These are phyloP conservation scores for Tricholoma sp. DNA, from an alignment of 768 basidiomycete species.

Conservation along the genomic window DNA sequence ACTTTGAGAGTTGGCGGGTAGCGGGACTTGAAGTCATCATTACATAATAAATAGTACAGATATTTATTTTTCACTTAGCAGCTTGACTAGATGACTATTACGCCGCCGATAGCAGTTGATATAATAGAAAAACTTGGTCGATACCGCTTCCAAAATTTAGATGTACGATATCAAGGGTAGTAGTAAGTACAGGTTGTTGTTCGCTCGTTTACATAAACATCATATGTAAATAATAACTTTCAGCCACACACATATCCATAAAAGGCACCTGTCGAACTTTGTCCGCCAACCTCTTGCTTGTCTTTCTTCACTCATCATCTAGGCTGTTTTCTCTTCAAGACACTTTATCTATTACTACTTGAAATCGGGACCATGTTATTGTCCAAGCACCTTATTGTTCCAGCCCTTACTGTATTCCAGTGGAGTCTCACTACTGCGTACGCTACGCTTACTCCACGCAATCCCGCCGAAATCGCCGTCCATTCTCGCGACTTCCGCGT, in stretches of 20 bases:
- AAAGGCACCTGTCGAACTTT: neutral
- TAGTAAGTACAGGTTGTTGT: no score
- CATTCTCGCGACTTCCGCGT: neutral
- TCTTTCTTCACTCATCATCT: neutral
- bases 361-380: constrained; percentile 3
- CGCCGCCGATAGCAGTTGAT: no score
- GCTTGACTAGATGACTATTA: no score
- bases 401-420: constrained; percentile 8
- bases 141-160: no score
- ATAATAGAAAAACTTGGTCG: no score
- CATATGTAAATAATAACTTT: neutral
- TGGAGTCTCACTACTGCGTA: constrained; percentile 9
- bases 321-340: neutral
- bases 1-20: no score
- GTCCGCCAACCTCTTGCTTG: neutral
- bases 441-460: neutral
- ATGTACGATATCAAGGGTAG: no score
- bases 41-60: no score
- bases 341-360: neutral
- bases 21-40: no score
- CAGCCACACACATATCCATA: neutral
- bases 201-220: neutral
- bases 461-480: neutral
- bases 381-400: constrained; percentile 7
- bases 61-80: no score